Conservation (phyloP, 2,329 filamentous ascomycete species). For the Phialophora verrucosa region DNA sequence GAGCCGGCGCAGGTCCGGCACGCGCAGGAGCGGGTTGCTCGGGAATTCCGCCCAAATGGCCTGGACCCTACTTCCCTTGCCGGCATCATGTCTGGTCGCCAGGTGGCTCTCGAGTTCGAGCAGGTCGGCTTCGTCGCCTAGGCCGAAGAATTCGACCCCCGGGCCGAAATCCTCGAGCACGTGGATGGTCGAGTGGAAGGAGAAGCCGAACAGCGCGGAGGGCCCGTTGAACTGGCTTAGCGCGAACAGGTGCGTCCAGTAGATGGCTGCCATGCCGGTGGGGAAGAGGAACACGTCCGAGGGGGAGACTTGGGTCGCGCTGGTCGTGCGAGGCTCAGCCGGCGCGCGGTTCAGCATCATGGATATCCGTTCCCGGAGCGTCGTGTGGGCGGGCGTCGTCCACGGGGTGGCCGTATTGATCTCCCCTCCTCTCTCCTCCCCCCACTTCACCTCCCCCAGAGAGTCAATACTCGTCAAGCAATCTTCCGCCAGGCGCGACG, state of each 20-base stretch:
- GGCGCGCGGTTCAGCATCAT: constrained; percentile 22
- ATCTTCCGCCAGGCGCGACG: constrained; percentile 31
- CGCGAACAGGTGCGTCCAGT: constrained; percentile 50
- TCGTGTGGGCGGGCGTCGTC: constrained; percentile 11
- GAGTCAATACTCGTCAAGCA: constrained; percentile 18
- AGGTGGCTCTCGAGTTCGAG: constrained; percentile 59
- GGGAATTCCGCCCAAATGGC: constrained; percentile 55
- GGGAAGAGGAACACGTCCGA: constrained; percentile 61
- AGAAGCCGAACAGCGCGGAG: constrained; percentile 56
- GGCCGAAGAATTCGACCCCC: constrained; percentile 56
- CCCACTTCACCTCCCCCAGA: constrained; percentile 19
- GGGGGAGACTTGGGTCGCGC: constrained; percentile 10
- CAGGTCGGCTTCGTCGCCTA: constrained; percentile 52
- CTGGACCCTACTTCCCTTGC: constrained; percentile 43
- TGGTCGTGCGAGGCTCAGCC: neutral
- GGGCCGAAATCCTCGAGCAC: constrained; percentile 53
- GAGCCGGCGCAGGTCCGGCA: constrained; percentile 50
- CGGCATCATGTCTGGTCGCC: constrained; percentile 50
- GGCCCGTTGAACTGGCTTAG: constrained; percentile 44
- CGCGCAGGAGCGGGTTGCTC: constrained; percentile 54
- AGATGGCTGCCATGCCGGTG: constrained; percentile 62
- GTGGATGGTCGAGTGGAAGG: constrained; percentile 59
- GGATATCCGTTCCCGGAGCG: constrained; percentile 23
- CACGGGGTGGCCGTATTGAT: neutral
- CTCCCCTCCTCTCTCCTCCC: neutral